A percentile compares a stretch with the other conserved stretches of the same genome.
Evolutionary conservation across 1,139 yeast genomes (phyloP).

Genomic region (Geotrichum cucujoidarum): DNA sequence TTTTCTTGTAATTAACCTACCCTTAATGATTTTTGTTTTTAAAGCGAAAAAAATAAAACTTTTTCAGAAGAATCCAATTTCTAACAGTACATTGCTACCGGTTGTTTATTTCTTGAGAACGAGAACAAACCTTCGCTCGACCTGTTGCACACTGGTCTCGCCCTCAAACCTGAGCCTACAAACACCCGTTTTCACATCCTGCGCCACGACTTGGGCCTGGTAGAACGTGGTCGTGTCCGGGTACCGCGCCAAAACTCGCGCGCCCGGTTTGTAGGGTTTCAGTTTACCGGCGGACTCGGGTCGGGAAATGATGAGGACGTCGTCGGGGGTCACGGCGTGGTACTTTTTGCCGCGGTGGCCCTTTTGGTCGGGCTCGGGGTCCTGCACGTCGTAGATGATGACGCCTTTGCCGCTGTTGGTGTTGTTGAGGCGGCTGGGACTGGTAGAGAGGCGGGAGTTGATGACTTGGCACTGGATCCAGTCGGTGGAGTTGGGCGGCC

Average conservation of each 20-base stretch:
- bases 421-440: no score
- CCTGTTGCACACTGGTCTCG: no score
- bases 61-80: no score
- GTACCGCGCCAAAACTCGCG: slow-evolving; percentile 76
- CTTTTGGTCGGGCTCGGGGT: background rate
- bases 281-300: background rate
- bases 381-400: background rate
- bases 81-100: no score
- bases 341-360: background rate
- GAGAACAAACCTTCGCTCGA: background rate
- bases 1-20: background rate
- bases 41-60: no score
- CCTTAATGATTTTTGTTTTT: background rate
- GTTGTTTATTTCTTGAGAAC: no score
- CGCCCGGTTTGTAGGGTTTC: background rate
- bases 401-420: background rate
- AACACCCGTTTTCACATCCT: background rate
- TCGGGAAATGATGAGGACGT: no score
- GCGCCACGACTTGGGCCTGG: slow-evolving; percentile 82
- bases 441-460: background rate
- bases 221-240: slow-evolving; percentile 97
- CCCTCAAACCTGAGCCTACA: background rate
- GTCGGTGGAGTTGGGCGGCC: background rate
- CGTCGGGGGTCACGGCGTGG: background rate
- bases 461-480: background rate